Conservation (phyloP, 768 basidiomycete genomes). For the Russula virescens region DNA sequence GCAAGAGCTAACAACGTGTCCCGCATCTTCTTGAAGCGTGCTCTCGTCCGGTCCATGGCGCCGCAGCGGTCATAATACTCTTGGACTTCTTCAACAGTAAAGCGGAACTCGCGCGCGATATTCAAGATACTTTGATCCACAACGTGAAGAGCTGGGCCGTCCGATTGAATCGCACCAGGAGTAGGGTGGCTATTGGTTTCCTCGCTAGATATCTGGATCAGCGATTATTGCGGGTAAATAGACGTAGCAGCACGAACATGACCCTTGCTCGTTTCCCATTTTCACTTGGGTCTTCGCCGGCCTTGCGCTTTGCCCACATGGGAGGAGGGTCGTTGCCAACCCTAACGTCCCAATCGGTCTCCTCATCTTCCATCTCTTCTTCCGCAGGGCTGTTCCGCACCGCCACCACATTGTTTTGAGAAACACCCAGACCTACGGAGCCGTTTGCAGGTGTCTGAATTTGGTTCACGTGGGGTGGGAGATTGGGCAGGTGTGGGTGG, state of each 20-base stretch:
- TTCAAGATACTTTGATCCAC: constrained; percentile 59
- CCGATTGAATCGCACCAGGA: constrained; percentile 12
- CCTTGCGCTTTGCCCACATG: constrained; percentile 60
- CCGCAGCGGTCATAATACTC: constrained; percentile 72
- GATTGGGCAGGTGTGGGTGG: constrained; percentile 16
- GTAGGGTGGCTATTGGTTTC: background rate
- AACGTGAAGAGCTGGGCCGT: constrained; percentile 41
- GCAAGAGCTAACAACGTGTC: constrained; percentile 30
- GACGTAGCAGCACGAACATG: constrained; percentile 32
- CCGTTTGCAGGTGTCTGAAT: constrained; percentile 16
- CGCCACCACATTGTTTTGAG: constrained; percentile 25
- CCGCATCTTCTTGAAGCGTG: constrained; percentile 65
- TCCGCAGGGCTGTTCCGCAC: constrained; percentile 46
- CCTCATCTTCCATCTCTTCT: constrained; percentile 64
- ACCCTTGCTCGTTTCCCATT: constrained; percentile 40
- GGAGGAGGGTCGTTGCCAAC: constrained; percentile 61
- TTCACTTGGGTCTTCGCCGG: constrained; percentile 33
- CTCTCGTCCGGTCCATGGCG: constrained; percentile 60
- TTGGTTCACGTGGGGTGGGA: constrained; percentile 13
- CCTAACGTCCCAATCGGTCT: constrained; percentile 60
- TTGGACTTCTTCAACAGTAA: constrained; percentile 71
- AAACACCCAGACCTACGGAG: constrained; percentile 27
- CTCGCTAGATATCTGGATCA: constrained; percentile 3
- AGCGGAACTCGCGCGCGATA: constrained; percentile 64
- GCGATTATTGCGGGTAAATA: background rate